Conservation (phyloP, 2,329 filamentous ascomycete genomes). For the Cordyceps cateniannulata region DNA sequence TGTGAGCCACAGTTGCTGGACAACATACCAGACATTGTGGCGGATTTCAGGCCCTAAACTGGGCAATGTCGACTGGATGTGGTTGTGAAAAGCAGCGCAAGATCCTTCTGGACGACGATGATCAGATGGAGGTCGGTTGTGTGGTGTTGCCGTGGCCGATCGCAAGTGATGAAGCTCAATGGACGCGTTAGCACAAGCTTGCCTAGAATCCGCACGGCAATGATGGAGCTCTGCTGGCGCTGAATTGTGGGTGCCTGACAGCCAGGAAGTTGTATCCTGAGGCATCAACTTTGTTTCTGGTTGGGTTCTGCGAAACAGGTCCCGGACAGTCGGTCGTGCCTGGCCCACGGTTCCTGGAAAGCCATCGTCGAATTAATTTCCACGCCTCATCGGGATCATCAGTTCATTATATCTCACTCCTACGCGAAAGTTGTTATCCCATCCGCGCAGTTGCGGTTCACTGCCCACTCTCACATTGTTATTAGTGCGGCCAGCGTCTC, state of each 20-base stretch:
- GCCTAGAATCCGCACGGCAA: constrained; percentile 32
- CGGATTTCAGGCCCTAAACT: constrained; percentile 18
- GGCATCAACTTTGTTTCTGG: neutral
- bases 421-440: neutral
- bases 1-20: constrained; percentile 10
- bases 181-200: constrained; percentile 43
- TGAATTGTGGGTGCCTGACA: constrained; percentile 4
- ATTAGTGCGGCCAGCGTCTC: constrained; percentile 1
- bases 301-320: neutral
- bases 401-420: neutral
- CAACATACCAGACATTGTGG: constrained; percentile 47
- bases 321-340: neutral
- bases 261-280: neutral
- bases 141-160: constrained; percentile 5
- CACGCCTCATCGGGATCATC: neutral
- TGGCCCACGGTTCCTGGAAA: neutral
- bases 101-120: constrained; percentile 8
- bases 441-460: neutral
- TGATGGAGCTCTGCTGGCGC: constrained; percentile 8
- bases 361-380: neutral
- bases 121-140: constrained; percentile 21
- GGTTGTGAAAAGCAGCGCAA: neutral
- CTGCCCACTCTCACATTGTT: neutral
- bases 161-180: constrained; percentile 9
- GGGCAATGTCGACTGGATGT: neutral